phyloP scores from a whole-genome alignment of 176 grass and related monocot genomes.

The Rhipidocladum racemiflorum region DNA sequence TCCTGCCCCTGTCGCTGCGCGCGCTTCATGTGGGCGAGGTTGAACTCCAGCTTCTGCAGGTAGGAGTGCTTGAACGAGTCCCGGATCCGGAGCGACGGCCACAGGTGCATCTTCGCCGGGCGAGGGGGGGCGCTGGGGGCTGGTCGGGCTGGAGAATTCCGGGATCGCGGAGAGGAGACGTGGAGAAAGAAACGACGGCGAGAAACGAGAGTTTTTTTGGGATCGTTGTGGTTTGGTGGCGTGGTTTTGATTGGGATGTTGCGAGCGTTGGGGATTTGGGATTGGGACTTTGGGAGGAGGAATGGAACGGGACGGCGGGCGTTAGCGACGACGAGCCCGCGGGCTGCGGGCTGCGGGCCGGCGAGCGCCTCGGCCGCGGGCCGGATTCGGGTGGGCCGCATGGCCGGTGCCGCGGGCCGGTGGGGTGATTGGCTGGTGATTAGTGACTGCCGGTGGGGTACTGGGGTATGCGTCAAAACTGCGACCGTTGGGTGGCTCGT shows the following conservation, averaged over 20 bases:
- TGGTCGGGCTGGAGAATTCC: neutral
- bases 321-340: neutral
- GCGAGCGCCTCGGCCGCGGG: too few relatives aligned
- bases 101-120: constrained; percentile 80
- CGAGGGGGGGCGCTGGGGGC: neutral
- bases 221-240: neutral
- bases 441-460: too few relatives aligned
- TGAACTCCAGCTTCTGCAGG: constrained; percentile 76
- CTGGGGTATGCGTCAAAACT: too few relatives aligned
- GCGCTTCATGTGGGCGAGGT: constrained; percentile 63
- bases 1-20: constrained; percentile 1
- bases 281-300: neutral
- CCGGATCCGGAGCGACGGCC: constrained; percentile 75
- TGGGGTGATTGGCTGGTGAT: neutral
- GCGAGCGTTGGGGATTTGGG: neutral
- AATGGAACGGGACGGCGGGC: neutral
- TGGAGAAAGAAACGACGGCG: neutral
- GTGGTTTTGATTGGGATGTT: neutral
- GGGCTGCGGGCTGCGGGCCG: too few relatives aligned
- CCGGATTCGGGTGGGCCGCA: too few relatives aligned
- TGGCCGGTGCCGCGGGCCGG: neutral
- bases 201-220: constrained; percentile 21
- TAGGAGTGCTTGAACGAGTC: constrained; percentile 83
- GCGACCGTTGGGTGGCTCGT: too few relatives aligned
- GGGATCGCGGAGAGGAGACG: neutral